phyloP scores from a whole-genome alignment of 108 stramenopile genomes.

The Pseudonitzschia multistriata region DNA sequence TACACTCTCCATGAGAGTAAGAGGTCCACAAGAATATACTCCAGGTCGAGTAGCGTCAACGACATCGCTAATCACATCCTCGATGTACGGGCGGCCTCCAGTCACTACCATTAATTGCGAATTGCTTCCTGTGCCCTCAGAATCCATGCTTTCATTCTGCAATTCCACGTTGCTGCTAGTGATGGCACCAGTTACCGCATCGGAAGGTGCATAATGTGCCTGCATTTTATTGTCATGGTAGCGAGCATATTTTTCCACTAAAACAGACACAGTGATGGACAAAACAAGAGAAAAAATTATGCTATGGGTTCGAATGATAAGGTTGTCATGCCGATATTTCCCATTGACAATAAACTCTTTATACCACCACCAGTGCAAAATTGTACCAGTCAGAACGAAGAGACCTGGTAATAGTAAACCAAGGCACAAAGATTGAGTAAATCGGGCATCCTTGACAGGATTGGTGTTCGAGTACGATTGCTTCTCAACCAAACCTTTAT shows the following conservation, averaged over 20 bases:
- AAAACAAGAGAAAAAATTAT: background rate
- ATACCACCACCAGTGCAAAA: slow-evolving; percentile 19
- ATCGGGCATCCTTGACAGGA: background rate
- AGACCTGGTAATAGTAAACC: slow-evolving; percentile 21
- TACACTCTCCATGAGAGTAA: slow-evolving; percentile 13
- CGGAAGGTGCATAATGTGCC: background rate
- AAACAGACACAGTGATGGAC: background rate
- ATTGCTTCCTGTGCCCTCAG: too few species aligned
- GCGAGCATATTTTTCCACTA: background rate
- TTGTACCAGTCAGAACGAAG: slow-evolving; percentile 4
- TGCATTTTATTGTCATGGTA: background rate
- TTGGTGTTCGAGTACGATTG: background rate
- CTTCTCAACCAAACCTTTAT: background rate
- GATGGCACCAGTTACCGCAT: too few species aligned
- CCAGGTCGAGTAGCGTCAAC: slow-evolving; percentile 1
- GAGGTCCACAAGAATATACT: slow-evolving; percentile 16
- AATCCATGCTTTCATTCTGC: too few species aligned
- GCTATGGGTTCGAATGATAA: slow-evolving; percentile 7
- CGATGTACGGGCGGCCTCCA: background rate
- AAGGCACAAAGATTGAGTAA: background rate
- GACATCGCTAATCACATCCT: background rate
- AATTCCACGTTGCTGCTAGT: too few species aligned
- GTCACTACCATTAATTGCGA: background rate
- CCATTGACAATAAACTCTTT: slow-evolving; percentile 1
- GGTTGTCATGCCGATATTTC: slow-evolving; percentile 5